phyloP scores from a whole-genome alignment of 768 basidiomycete species.

The Panellus pusillus region DNA sequence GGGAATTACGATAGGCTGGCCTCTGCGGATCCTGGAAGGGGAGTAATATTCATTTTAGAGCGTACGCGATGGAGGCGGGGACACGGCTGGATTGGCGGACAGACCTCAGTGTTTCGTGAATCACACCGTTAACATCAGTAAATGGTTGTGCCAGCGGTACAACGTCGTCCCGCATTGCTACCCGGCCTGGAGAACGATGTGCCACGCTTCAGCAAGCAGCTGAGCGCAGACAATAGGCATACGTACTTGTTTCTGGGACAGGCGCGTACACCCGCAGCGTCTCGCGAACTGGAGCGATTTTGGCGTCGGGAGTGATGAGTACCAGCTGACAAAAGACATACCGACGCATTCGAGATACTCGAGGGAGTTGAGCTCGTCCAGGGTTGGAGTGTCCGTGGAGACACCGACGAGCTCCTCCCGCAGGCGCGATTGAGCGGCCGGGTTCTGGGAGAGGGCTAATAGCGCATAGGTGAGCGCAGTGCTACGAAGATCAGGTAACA shows the following conservation, averaged over 20 bases:
- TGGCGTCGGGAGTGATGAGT: neutral
- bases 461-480: slow-evolving; percentile 5
- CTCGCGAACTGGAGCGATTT: neutral
- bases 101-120: neutral
- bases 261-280: slow-evolving; percentile 4
- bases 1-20: neutral
- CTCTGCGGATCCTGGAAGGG: slow-evolving; percentile 5
- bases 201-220: neutral
- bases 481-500: neutral
- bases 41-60: neutral
- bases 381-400: slow-evolving; percentile 1
- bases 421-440: neutral
- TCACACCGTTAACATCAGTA: neutral
- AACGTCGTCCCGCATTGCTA: slow-evolving; percentile 3
- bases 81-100: neutral
- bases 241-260: neutral
- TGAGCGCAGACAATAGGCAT: neutral
- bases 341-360: slow-evolving; percentile 44
- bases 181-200: neutral
- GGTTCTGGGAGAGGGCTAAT: slow-evolving; percentile 3
- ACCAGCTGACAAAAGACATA: neutral
- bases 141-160: neutral
- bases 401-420: slow-evolving; percentile 2
- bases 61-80: too few relatives aligned
- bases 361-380: slow-evolving; percentile 10